Base-by-base conservation (phyloP, 2,329 filamentous ascomycete species). In the Colletotrichum spaethianum region DNA sequence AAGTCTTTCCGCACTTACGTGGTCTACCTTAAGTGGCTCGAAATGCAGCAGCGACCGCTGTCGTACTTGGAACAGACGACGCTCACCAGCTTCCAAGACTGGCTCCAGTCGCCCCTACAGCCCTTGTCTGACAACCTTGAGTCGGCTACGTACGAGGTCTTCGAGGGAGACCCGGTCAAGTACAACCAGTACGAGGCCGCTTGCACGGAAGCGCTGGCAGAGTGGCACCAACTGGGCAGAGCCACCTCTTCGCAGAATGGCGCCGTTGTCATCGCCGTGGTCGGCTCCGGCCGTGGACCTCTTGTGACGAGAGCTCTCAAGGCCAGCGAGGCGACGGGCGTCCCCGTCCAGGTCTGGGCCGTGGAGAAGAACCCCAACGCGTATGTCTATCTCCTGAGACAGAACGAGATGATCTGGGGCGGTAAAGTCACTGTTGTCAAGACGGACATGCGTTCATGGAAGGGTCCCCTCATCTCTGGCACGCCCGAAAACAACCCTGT, bases 311-410 rank as follows among this genome's bases (percentile, higher is more conserved):
- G 96, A 60, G 94, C 94, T 1, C 84, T 99, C 33, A 91, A 91
- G 72, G 97, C 96, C 16, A 96, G 94, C 77, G 87, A 91, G 73
- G 88, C 86, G 20, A 93, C 94, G 1, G 92, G 92, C 1, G 92
- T 98, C 4, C 86, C 91, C 26, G 93, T 98, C 62, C 92, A 95
- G 76, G 89, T 97, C 56, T 98, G 95, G 91, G 96, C 94, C 0
- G 91, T 99, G 4, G 96, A 99, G 83, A 99, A 99, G 88, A 99
- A 99, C 82, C 96, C 94, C 4, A 98, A 99, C 79, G 96, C 96
- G 0, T 98, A 96, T 80, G 95, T 99, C 8, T 92, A 98, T 75
- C 89, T 99, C 2, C 91, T 98, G 73, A 89, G 94, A 31, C 94
- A 97, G 79, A 98, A 98, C 78, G 87, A 92, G 74, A 90, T 88